Evolutionary conservation across 1,139 yeast species (phyloP), one percentile per base, ranked within the genome.

Genomic region (Sugiyamaella xylanicola): DNA sequence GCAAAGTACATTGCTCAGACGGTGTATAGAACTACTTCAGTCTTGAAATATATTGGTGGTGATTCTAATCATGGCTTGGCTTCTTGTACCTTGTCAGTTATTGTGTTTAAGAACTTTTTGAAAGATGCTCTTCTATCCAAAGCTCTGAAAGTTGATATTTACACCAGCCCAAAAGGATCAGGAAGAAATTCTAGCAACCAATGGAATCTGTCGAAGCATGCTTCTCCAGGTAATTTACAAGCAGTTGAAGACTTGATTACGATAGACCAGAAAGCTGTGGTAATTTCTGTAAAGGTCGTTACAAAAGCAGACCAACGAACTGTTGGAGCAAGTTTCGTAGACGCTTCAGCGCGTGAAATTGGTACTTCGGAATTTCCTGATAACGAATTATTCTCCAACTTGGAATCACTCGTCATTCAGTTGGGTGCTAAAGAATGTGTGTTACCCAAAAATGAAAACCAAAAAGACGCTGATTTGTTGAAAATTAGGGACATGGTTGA

Each of bases 141-240:
- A 52, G 90, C 90, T n/a, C 74, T 77, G 59, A 89, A 89, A 68
- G 81, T 93, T 25, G 97, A 92, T 67, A 80, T 93, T 21, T 92
- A 86, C 67, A 82, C 75, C 59, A 77, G 77, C 51, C 65, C 57
- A 25, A 49, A 32, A 11, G 43, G 43, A 17, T 15, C 21, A 25
- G 29, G 35, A 13, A 37, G 43, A 19, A 39, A 29, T 37, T 13
- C 44, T 5, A 59, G 78, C 48, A 72, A 71, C 45, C 65, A 66
- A 4, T 90, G 96, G 85, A 76, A 75, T 48, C 67, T 87, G 53
- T 59, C 79, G 29, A 79, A 80, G 58, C 74, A 79, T 51, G 97
- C 96, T 0, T 86, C 97, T 0, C 97, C 98, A 0, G 99, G 99
- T 3, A 92, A 93, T 69, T 75, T 91, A 52, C 89, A 86, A 56